Percentiles rank a stretch among this genome's conserved stretches.
phyloP scores from a whole-genome alignment of 192 early-diverging fungal genomes.

The Coemansia sp. region DNA sequence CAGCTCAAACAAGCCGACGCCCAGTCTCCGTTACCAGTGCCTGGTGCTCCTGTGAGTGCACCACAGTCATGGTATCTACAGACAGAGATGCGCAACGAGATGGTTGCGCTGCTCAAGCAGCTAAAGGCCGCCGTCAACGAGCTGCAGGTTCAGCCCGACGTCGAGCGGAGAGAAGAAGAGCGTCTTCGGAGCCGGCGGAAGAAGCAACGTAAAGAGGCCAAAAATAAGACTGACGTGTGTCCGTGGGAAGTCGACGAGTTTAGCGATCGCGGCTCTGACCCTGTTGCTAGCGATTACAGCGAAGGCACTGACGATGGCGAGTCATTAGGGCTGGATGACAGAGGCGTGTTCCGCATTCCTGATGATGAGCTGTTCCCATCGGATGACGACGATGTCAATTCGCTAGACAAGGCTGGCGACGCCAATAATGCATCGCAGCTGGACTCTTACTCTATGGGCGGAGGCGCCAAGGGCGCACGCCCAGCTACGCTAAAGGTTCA shows the following conservation, averaged over 20 bases:
- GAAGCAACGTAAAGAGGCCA: conserved; percentile 43
- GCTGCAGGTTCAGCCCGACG: conserved; percentile 50
- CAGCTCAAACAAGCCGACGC: conserved; percentile 13
- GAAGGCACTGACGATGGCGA: conserved; percentile 12
- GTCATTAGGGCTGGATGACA: neutral
- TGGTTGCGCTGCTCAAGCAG: conserved; percentile 53
- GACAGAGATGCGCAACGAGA: conserved; percentile 50
- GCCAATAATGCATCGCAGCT: conserved; percentile 8
- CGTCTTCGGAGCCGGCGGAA: conserved; percentile 40
- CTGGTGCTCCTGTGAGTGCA: neutral
- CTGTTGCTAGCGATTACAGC: conserved; percentile 17
- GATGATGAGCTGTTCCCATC: conserved; percentile 52
- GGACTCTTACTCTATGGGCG: conserved; percentile 33
- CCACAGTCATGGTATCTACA: conserved; percentile 53
- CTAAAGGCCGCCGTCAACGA: conserved; percentile 46
- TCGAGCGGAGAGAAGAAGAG: conserved; percentile 49
- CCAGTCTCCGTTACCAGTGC: neutral
- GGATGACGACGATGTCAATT: conserved; percentile 22
- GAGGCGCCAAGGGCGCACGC: conserved; percentile 9
- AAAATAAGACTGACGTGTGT: conserved; percentile 45
- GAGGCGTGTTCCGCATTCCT: conserved; percentile 29
- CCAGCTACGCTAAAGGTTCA: conserved; percentile 25
- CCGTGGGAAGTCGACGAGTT: conserved; percentile 57
- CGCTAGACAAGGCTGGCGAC: neutral
- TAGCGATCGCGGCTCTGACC: conserved; percentile 29